These are phyloP conservation scores for Xylaria scruposa DNA, from an alignment of 495 filamentous ascomycete species.

Conservation along the genomic window DNA sequence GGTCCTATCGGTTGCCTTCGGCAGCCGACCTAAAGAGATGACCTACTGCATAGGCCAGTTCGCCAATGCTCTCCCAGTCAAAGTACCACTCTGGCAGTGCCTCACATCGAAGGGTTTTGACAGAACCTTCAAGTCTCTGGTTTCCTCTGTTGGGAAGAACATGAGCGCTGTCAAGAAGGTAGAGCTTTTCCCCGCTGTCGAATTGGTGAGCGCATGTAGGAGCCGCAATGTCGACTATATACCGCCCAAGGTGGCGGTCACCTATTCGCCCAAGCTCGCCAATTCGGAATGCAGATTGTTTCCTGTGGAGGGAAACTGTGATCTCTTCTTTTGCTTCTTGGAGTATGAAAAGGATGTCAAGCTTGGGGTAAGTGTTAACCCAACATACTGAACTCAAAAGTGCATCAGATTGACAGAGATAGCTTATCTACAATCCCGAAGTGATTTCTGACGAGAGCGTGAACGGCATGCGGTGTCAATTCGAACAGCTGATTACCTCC, in stretches of 20 bases:
- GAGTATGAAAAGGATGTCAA: constrained; percentile 5
- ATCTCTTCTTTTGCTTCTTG: constrained; percentile 4
- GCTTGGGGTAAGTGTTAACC: not conserved
- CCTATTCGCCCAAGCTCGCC: constrained; percentile 6
- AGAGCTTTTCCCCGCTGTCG: not conserved
- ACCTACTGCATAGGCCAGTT: not conserved
- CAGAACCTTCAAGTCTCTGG: not conserved
- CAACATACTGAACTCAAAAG: not conserved
- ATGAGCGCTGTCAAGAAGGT: not conserved
- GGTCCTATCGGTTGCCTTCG: not conserved
- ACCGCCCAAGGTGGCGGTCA: constrained; percentile 5
- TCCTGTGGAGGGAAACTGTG: constrained; percentile 2
- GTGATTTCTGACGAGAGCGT: not conserved
- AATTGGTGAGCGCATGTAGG: not conserved
- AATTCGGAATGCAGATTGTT: not conserved
- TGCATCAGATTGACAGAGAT: not conserved
- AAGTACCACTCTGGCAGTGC: not conserved
- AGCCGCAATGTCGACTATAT: not conserved
- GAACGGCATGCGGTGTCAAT: not conserved
- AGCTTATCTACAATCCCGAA: constrained; percentile 1
- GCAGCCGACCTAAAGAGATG: constrained; percentile 1
- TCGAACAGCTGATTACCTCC: not conserved
- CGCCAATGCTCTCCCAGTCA: constrained; percentile 6
- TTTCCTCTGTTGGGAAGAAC: not conserved
- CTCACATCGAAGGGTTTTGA: not conserved